phyloP scores from a whole-genome alignment of 352 stramenopile species.

The Globisporangium barbulae region DNA sequence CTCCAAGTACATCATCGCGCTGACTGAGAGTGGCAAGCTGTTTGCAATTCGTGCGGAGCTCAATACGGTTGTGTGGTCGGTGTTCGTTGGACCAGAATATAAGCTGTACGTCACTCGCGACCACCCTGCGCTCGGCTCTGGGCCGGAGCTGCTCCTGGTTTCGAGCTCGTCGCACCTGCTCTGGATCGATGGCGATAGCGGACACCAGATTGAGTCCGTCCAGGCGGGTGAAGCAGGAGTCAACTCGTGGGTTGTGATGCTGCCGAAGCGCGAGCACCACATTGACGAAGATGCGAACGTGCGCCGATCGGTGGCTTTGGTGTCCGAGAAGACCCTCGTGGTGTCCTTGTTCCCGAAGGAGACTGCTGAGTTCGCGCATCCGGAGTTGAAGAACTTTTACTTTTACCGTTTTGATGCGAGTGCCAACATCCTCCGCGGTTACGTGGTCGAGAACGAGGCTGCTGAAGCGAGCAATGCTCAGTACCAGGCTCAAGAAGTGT shows the following conservation, averaged over 20 bases:
- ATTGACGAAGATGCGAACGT: constrained; percentile 54
- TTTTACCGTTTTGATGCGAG: constrained; percentile 69
- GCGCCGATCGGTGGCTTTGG: constrained; percentile 57
- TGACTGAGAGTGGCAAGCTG: constrained; percentile 76
- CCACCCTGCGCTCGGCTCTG: constrained; percentile 66
- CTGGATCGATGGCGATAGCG: constrained; percentile 73
- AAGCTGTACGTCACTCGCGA: constrained; percentile 76
- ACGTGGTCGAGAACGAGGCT: constrained; percentile 39
- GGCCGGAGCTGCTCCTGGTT: constrained; percentile 67
- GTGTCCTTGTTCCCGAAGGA: constrained; percentile 60
- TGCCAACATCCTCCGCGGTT: constrained; percentile 50
- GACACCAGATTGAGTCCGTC: constrained; percentile 37
- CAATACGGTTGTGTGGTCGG: constrained; percentile 66
- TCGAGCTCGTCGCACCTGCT: constrained; percentile 57
- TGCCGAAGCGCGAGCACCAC: constrained; percentile 74
- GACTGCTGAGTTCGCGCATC: constrained; percentile 34
- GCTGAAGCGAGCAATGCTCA: constrained; percentile 8
- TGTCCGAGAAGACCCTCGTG: constrained; percentile 43
- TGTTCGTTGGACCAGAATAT: constrained; percentile 65
- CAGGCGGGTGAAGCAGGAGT: constrained; percentile 19
- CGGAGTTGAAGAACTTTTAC: constrained; percentile 71
- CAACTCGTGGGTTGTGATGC: constrained; percentile 56
- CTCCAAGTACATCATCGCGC: constrained; percentile 75
- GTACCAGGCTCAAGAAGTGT: constrained; percentile 53
- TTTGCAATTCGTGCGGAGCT: constrained; percentile 78